These are phyloP conservation scores for Sapria himalayana DNA, from an alignment of 345 rosid species.

Conservation along the genomic window DNA sequence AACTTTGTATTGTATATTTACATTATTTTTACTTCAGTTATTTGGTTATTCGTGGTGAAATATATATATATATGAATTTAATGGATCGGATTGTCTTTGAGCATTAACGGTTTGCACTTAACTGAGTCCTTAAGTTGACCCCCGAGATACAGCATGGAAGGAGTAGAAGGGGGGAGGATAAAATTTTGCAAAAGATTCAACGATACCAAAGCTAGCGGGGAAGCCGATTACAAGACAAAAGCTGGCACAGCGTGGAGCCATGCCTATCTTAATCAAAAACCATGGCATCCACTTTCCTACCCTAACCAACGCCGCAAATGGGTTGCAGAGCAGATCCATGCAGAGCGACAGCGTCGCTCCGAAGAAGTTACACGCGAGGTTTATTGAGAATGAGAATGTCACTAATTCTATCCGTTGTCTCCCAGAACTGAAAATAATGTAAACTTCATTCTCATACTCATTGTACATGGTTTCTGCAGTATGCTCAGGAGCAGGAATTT, in stretches of 20 bases:
- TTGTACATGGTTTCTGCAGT: conserved; percentile 22
- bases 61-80: too few relatives aligned
- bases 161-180: conserved; percentile 54
- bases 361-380: conserved; percentile 93
- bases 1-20: too few relatives aligned
- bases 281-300: conserved; percentile 98
- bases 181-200: conserved; percentile 68
- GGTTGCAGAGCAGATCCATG: conserved; percentile 88
- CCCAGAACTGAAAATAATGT: too few relatives aligned
- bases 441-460: background rate
- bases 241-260: conserved; percentile 98
- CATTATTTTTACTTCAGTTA: too few relatives aligned
- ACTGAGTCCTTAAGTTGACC: too few relatives aligned
- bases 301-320: conserved; percentile 98
- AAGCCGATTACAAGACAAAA: conserved; percentile 85
- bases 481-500: conserved; percentile 96
- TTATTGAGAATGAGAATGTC: too few relatives aligned
- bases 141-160: conserved; percentile 33
- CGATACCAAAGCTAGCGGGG: conserved; percentile 26
- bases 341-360: conserved; percentile 45
- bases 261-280: conserved; percentile 85
- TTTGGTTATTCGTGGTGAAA: too few relatives aligned
- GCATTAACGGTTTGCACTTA: too few relatives aligned
- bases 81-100: too few relatives aligned
- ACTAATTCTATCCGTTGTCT: too few relatives aligned